Evolutionary conservation across 116 monocot genomes (phyloP).

Genomic region (Cymodocea nodosa): DNA sequence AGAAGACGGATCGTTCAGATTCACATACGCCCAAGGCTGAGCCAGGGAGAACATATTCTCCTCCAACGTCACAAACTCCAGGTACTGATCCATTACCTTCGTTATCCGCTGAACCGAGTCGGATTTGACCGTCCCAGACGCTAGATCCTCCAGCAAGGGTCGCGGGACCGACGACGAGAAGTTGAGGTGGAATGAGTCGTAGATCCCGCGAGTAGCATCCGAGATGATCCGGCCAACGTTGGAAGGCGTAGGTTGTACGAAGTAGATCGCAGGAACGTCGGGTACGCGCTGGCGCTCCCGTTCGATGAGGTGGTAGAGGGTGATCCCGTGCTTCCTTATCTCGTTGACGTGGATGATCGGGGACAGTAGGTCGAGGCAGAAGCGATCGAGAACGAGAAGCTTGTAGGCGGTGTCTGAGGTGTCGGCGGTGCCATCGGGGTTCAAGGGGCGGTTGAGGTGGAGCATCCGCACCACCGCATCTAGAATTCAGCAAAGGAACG

Average conservation of each 20-base stretch:
- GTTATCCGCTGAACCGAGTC: conserved; percentile 41
- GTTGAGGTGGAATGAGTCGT: conserved; percentile 83
- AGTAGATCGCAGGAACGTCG: conserved; percentile 84
- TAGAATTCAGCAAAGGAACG: neutral
- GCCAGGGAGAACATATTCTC: conserved; percentile 70
- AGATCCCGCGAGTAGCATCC: conserved; percentile 46
- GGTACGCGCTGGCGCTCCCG: conserved; percentile 64
- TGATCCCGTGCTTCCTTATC: conserved; percentile 82
- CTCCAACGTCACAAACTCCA: conserved; percentile 86
- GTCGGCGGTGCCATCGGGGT: conserved; percentile 10
- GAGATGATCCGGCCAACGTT: conserved; percentile 49
- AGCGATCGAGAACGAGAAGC: conserved; percentile 69
- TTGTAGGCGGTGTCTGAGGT: conserved; percentile 44
- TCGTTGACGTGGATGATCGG: conserved; percentile 83
- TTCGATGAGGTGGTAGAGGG: conserved; percentile 77
- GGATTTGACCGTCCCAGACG: conserved; percentile 29
- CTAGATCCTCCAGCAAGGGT: conserved; percentile 68
- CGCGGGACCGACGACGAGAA: conserved; percentile 87
- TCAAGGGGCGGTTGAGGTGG: conserved; percentile 54
- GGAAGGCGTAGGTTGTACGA: conserved; percentile 48
- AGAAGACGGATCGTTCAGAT: conserved; percentile 76
- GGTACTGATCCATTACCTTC: conserved; percentile 73
- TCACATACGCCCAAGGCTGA: conserved; percentile 48
- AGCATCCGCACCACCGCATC: conserved; percentile 62
- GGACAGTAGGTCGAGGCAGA: conserved; percentile 68